A percentile compares a stretch with the other conserved stretches of the same genome.
These are phyloP conservation scores for Coemansia sp. DNA, from an alignment of 192 early-diverging fungal genomes.

Conservation along the genomic window DNA sequence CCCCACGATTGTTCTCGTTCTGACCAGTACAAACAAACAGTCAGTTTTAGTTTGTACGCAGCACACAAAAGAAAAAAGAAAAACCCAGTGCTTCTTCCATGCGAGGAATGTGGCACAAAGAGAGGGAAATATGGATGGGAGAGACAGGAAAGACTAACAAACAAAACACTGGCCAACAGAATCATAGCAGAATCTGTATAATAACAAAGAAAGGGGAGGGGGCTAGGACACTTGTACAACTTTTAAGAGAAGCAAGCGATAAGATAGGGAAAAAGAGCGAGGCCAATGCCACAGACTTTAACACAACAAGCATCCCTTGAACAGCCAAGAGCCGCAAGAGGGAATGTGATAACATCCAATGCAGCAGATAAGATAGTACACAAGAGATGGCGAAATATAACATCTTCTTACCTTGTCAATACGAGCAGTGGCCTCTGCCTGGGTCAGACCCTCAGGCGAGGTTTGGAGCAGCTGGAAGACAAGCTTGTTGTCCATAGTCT, in stretches of 20 bases:
- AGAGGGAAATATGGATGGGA: not conserved
- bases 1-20: not conserved
- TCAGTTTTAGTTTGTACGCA: too few relatives aligned
- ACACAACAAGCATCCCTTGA: too few relatives aligned
- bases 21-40: not conserved
- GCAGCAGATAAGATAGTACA: not conserved
- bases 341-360: not conserved
- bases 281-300: too few relatives aligned
- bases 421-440: constrained; percentile 63
- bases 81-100: not conserved
- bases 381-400: not conserved
- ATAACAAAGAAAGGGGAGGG: not conserved
- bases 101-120: not conserved
- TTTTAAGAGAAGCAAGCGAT: not conserved
- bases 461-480: constrained; percentile 72
- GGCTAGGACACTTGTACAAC: constrained; percentile 1
- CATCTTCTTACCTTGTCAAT: constrained; percentile 55
- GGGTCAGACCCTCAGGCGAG: constrained; percentile 63
- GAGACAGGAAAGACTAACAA: not conserved
- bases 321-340: not conserved
- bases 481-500: constrained; percentile 74
- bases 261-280: too few relatives aligned
- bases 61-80: not conserved
- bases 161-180: not conserved
- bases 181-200: too few relatives aligned